phyloP scores from a whole-genome alignment of 129 eudicot species.

The Smallanthus sonchifolius region DNA sequence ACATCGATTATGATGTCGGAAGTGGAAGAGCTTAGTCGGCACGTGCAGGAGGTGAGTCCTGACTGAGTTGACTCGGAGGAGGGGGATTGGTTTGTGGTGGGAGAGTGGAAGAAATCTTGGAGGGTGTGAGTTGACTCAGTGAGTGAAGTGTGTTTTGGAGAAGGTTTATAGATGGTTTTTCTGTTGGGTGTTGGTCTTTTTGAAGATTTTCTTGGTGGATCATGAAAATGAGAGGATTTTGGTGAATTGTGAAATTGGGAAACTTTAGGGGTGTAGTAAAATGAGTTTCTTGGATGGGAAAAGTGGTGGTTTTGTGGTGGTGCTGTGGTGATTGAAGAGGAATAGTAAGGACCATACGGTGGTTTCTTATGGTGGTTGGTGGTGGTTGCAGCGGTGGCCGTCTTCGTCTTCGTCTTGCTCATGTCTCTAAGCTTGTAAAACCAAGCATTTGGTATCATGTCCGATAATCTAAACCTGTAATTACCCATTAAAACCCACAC shows the following conservation, averaged over 20 bases:
- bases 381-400: slow-evolving; percentile 5
- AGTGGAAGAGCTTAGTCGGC: slow-evolving; percentile 40
- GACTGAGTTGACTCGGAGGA: slow-evolving; percentile 43
- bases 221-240: slow-evolving; percentile 32
- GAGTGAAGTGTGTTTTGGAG: slow-evolving; percentile 42
- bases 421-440: slow-evolving; percentile 78
- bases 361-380: slow-evolving; percentile 31
- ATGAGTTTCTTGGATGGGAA: slow-evolving; percentile 40
- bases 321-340: slow-evolving; percentile 26
- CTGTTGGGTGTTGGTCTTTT: slow-evolving; percentile 36
- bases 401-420: slow-evolving; percentile 42
- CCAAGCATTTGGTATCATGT: slow-evolving; percentile 87
- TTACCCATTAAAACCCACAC: slow-evolving; percentile 47
- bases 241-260: slow-evolving; percentile 32
- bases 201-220: slow-evolving; percentile 54
- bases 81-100: slow-evolving; percentile 24
- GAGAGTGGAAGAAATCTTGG: slow-evolving; percentile 36
- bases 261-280: slow-evolving; percentile 35
- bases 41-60: slow-evolving; percentile 34
- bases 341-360: slow-evolving; percentile 3
- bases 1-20: slow-evolving; percentile 48
- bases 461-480: slow-evolving; percentile 62
- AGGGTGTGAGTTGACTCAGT: slow-evolving; percentile 28
- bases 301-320: slow-evolving; percentile 20
- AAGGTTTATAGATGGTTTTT: slow-evolving; percentile 62